These are phyloP conservation scores for Fusarium agapanthi DNA, from an alignment of 2,329 filamentous ascomycete genomes.

Conservation along the genomic window DNA sequence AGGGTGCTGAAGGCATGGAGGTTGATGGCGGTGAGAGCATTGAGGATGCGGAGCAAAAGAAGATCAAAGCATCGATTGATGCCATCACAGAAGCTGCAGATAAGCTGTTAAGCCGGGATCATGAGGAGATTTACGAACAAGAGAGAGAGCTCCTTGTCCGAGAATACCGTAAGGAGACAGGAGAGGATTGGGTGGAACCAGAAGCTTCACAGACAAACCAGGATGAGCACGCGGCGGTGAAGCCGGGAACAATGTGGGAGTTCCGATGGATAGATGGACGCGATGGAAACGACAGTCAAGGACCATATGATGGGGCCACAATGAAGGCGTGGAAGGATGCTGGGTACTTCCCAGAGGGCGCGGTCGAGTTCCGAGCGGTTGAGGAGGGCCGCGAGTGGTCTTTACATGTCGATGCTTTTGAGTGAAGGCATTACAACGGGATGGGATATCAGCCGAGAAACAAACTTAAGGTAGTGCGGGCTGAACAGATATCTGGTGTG, in stretches of 20 bases:
- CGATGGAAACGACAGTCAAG: conserved; percentile 81
- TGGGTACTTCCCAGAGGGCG: conserved; percentile 84
- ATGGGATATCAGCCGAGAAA: conserved; percentile 25
- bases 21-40: conserved; percentile 60
- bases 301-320: conserved; percentile 83
- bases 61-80: conserved; percentile 78
- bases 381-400: conserved; percentile 65
- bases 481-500: conserved; percentile 16
- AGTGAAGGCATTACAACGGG: conserved; percentile 47
- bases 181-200: conserved; percentile 80
- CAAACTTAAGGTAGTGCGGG: conserved; percentile 16
- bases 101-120: conserved; percentile 81
- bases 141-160: conserved; percentile 85
- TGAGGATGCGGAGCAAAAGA: conserved; percentile 74
- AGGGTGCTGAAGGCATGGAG: conserved; percentile 71
- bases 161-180: conserved; percentile 84
- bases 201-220: conserved; percentile 45
- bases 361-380: conserved; percentile 76
- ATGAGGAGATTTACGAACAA: conserved; percentile 90
- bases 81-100: conserved; percentile 90
- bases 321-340: conserved; percentile 94
- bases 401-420: conserved; percentile 58
- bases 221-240: conserved; percentile 28
- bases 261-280: conserved; percentile 91
- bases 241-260: conserved; percentile 69